Evolutionary conservation across 176 grass and related monocot genomes (phyloP).

Genomic region (Carex cristatella): DNA sequence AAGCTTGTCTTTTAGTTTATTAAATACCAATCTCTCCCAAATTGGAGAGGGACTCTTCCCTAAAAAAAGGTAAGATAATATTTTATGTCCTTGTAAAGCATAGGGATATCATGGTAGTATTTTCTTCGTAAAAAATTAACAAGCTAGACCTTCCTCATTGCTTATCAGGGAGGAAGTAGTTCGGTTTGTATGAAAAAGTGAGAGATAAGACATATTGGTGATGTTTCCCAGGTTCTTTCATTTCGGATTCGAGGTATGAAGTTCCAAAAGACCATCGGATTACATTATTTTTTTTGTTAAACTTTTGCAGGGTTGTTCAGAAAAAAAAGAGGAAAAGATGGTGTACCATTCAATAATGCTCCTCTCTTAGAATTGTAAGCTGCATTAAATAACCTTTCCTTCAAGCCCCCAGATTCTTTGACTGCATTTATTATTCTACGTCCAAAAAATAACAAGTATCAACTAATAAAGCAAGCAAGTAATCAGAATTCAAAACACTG

Average conservation of each 20-base stretch:
- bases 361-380: conserved; percentile 68
- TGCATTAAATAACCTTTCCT: conserved; percentile 47
- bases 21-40: conserved; percentile 97
- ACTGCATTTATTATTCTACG: conserved; percentile 81
- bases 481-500: neutral
- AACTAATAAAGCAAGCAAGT: neutral
- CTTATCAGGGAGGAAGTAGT: neutral
- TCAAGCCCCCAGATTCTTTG: conserved; percentile 74
- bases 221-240: neutral
- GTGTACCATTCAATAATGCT: conserved; percentile 46
- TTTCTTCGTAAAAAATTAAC: neutral
- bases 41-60: conserved; percentile 73
- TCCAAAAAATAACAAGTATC: conserved; percentile 13
- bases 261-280: neutral
- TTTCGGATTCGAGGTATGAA: neutral
- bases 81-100: neutral
- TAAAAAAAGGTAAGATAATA: conserved; percentile 24
- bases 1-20: conserved; percentile 91
- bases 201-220: neutral
- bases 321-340: neutral
- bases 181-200: neutral
- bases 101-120: neutral
- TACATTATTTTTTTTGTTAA: neutral
- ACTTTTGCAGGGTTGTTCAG: neutral
- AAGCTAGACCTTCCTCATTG: neutral